Conservation (phyloP, 2,329 filamentous ascomycete genomes). For the Cladobotryum protrusum region DNA sequence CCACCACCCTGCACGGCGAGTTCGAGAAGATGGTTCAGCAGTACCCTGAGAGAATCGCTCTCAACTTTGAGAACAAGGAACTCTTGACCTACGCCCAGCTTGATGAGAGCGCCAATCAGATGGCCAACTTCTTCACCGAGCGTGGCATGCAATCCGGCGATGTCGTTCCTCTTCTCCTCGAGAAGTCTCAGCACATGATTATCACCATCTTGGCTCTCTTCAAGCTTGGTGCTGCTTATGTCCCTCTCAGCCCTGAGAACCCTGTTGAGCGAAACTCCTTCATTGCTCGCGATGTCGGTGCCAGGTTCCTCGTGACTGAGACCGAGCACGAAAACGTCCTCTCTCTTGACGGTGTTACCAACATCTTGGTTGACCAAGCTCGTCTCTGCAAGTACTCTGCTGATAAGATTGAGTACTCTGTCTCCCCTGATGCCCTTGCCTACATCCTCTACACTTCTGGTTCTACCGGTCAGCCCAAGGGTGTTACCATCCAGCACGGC, state of each 20-base stretch:
- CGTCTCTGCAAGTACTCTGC: too few relatives aligned
- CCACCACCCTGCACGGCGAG: constrained; percentile 8
- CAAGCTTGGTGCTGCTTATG: constrained; percentile 16
- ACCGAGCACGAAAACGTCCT: not conserved
- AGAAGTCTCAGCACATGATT: constrained; percentile 11
- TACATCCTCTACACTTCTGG: too few relatives aligned
- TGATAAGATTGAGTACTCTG: too few relatives aligned
- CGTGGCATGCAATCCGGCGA: too few relatives aligned
- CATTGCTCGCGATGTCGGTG: constrained; percentile 14
- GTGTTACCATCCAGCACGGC: constrained; percentile 14
- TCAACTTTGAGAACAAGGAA: too few relatives aligned
- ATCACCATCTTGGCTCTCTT: constrained; percentile 15
- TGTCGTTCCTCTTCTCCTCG: too few relatives aligned
- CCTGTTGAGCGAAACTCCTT: constrained; percentile 14
- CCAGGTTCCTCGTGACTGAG: constrained; percentile 12
- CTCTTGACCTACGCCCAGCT: too few relatives aligned
- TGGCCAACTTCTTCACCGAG: too few relatives aligned
- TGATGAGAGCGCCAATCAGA: too few relatives aligned
- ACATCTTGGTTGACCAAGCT: too few relatives aligned
- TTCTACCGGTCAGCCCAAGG: constrained; percentile 8
- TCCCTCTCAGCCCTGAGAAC: constrained; percentile 18
- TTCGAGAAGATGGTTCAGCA: constrained; percentile 12
- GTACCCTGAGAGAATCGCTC: constrained; percentile 1
- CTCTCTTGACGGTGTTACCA: too few relatives aligned
- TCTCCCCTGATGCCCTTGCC: too few relatives aligned